Percentiles rank a stretch among this genome's conserved stretches.
Evolutionary conservation across 176 grass and related monocot species (phyloP).

Genomic region (Raddia distichophylla): DNA sequence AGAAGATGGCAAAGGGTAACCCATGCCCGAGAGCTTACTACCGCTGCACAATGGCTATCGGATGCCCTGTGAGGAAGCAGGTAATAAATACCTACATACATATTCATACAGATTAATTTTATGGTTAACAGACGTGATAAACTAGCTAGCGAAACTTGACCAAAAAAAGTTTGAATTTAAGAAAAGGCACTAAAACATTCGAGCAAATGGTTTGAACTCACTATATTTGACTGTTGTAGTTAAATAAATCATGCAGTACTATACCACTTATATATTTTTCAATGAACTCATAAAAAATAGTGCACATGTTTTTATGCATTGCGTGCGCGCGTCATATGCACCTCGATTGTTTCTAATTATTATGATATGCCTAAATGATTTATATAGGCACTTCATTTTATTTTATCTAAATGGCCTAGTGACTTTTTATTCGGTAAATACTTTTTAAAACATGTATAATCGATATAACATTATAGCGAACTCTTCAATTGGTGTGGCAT

Average conservation of each 20-base stretch:
- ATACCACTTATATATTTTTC: too few species aligned
- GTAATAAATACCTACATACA: constrained; percentile 48
- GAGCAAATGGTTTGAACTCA: neutral
- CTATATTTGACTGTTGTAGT: neutral
- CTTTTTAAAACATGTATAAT: too few species aligned
- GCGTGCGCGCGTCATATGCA: too few species aligned
- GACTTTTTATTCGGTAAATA: too few species aligned
- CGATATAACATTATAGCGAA: too few species aligned
- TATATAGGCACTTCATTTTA: too few species aligned
- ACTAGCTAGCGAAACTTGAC: neutral
- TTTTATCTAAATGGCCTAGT: too few species aligned
- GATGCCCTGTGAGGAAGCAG: constrained; percentile 90
- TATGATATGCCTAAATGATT: too few species aligned
- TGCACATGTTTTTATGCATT: too few species aligned
- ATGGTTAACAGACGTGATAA: neutral
- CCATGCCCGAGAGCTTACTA: constrained; percentile 90
- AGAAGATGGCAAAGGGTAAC: constrained; percentile 97
- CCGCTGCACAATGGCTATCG: constrained; percentile 83
- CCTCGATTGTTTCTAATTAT: too few species aligned
- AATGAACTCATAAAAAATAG: too few species aligned
- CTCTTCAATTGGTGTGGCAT: too few species aligned
- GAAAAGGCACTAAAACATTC: neutral
- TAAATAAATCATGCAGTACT: neutral
- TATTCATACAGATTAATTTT: neutral
- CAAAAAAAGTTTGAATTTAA: neutral